Evolutionary conservation across 2,329 filamentous ascomycete species (phyloP).

Genomic region (Colletotrichum sp.): DNA sequence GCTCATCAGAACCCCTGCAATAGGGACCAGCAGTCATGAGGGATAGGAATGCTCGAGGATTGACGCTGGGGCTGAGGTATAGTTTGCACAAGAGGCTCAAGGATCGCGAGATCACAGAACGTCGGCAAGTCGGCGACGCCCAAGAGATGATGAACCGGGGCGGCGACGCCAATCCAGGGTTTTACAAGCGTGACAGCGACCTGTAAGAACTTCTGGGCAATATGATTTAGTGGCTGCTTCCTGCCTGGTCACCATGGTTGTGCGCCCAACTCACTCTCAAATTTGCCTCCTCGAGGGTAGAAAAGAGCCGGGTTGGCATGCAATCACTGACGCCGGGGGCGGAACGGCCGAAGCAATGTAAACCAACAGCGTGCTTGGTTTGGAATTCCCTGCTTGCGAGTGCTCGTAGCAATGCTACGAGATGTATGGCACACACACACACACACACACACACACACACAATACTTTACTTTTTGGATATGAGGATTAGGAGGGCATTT

Average conservation of each 20-base stretch:
- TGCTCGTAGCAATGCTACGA: not conserved
- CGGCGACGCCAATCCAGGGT: constrained; percentile 24
- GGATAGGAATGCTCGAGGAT: constrained; percentile 69
- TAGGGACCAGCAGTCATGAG: constrained; percentile 92
- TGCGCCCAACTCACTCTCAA: not conserved
- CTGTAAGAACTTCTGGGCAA: constrained; percentile 29
- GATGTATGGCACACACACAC: not conserved
- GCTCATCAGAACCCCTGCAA: constrained; percentile 95
- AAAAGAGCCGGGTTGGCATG: not conserved
- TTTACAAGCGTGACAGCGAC: constrained; percentile 35
- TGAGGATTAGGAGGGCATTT: constrained; percentile 2
- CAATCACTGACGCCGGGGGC: not conserved
- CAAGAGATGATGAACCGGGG: constrained; percentile 73
- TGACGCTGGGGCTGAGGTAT: constrained; percentile 62
- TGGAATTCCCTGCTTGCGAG: not conserved
- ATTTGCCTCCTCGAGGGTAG: not conserved
- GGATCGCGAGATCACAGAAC: constrained; percentile 78
- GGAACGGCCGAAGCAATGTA: not conserved
- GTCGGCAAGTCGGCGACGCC: constrained; percentile 89
- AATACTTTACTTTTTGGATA: not conserved
- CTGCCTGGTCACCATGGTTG: not conserved
- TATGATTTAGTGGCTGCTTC: not conserved
- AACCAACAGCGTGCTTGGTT: not conserved
- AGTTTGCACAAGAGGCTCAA: constrained; percentile 72
- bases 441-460: not conserved